phyloP scores from a whole-genome alignment of 192 early-diverging fungal genomes.

The Coemansia sp. region DNA sequence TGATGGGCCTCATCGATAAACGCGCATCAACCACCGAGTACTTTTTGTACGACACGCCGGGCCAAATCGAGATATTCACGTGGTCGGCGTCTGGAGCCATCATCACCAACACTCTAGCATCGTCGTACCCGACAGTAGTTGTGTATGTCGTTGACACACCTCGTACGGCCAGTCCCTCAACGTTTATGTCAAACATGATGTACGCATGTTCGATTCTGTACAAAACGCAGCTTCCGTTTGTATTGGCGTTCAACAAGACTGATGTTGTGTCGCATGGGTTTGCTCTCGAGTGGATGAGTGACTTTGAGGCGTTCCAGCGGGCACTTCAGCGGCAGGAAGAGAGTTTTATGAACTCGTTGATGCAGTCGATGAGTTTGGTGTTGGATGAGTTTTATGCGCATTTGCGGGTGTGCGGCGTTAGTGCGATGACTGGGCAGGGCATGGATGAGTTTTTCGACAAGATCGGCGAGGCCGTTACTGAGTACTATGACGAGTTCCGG shows the following conservation, averaged over 20 bases:
- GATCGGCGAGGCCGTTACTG: conserved; percentile 74
- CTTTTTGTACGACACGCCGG: conserved; percentile 85
- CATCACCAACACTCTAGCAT: conserved; percentile 91
- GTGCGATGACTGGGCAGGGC: conserved; percentile 90
- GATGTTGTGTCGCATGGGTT: conserved; percentile 90
- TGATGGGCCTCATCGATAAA: conserved; percentile 83
- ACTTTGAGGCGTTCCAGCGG: conserved; percentile 92
- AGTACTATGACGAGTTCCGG: conserved; percentile 88
- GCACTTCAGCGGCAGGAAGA: conserved; percentile 73
- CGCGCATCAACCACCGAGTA: conserved; percentile 68
- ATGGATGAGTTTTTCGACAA: conserved; percentile 85
- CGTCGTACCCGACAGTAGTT: conserved; percentile 87
- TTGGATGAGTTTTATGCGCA: conserved; percentile 95
- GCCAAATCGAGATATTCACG: conserved; percentile 99
- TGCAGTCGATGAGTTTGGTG: conserved; percentile 94
- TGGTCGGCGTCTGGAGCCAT: conserved; percentile 97
- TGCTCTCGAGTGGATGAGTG: conserved; percentile 94
- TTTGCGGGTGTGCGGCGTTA: conserved; percentile 80
- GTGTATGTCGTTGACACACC: conserved; percentile 97
- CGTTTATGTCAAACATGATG: conserved; percentile 99
- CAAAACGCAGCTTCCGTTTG: conserved; percentile 95
- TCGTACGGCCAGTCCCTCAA: conserved; percentile 84
- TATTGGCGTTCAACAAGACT: conserved; percentile 95
- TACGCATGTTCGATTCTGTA: conserved; percentile 97
- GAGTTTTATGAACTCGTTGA: conserved; percentile 88